Percentiles rank a stretch among this genome's conserved stretches.
Evolutionary conservation across 2,329 filamentous ascomycete genomes (phyloP).

Genomic region (Penicillium glabrum): DNA sequence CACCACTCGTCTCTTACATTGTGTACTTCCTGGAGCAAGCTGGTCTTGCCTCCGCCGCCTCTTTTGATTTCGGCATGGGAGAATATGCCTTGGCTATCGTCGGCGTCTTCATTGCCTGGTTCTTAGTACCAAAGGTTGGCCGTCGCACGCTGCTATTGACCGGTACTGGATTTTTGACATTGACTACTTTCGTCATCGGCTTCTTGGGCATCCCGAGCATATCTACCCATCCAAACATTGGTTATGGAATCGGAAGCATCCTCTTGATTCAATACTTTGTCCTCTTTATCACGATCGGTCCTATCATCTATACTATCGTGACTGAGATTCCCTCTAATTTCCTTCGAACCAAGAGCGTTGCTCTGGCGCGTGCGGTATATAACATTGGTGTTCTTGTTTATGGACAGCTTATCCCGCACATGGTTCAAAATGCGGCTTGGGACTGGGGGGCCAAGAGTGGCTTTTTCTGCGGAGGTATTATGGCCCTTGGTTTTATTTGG

Average conservation of each 20-base stretch:
- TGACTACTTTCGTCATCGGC: constrained; percentile 14
- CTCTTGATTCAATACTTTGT: constrained; percentile 16
- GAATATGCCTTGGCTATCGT: constrained; percentile 15
- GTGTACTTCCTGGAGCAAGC: constrained; percentile 18
- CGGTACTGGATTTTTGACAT: constrained; percentile 14
- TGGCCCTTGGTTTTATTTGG: constrained; percentile 12
- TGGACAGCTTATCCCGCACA: constrained; percentile 12
- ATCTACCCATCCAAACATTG: constrained; percentile 11
- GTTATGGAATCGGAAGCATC: constrained; percentile 16
- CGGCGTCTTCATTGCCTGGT: constrained; percentile 15
- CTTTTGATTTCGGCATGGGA: constrained; percentile 19
- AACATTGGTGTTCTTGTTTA: constrained; percentile 14
- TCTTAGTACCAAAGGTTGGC: constrained; percentile 9
- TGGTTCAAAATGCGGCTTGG: constrained; percentile 13
- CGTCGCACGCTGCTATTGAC: constrained; percentile 12
- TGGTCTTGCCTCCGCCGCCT: constrained; percentile 10
- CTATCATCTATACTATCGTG: constrained; percentile 16
- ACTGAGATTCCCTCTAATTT: constrained; percentile 13
- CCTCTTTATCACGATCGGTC: constrained; percentile 16
- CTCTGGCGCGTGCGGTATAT: constrained; percentile 13
- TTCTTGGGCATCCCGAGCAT: constrained; percentile 13
- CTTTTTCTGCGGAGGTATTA: constrained; percentile 13
- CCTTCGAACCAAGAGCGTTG: constrained; percentile 14
- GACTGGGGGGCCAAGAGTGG: constrained; percentile 15
- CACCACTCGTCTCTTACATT: constrained; percentile 13